Conservation (phyloP, 1,284 basidiomycete species). For the Calocybe gambosa region DNA sequence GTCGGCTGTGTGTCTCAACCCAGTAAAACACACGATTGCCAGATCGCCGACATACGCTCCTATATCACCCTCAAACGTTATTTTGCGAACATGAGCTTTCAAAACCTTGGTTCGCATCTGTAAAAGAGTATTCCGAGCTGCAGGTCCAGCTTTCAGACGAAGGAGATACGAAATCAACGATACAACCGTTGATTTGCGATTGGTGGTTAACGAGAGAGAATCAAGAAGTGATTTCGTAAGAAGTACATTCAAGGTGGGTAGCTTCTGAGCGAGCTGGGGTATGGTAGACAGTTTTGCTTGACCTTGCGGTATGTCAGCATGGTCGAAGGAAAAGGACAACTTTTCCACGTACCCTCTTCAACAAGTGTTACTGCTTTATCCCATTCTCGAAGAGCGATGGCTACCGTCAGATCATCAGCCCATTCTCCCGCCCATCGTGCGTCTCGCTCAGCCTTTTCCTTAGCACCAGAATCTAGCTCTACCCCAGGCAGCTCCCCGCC, state of each 20-base stretch:
- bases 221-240: slow-evolving; percentile 70
- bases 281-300: slow-evolving; percentile 56
- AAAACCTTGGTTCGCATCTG: slow-evolving; percentile 75
- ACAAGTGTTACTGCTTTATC: slow-evolving; percentile 79
- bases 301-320: slow-evolving; percentile 32
- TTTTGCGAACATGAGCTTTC: slow-evolving; percentile 72
- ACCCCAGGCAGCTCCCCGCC: slow-evolving; percentile 42
- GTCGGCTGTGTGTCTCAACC: slow-evolving; percentile 93
- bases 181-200: slow-evolving; percentile 75
- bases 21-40: slow-evolving; percentile 79
- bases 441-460: slow-evolving; percentile 73
- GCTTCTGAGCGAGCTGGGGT: slow-evolving; percentile 50
- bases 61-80: slow-evolving; percentile 90
- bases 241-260: slow-evolving; percentile 64
- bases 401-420: slow-evolving; percentile 86
- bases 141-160: slow-evolving; percentile 71
- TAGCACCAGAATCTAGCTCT: slow-evolving; percentile 38
- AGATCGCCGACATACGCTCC: slow-evolving; percentile 76
- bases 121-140: slow-evolving; percentile 82
- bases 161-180: slow-evolving; percentile 68
- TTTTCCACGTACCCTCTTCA: slow-evolving; percentile 59
- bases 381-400: slow-evolving; percentile 88
- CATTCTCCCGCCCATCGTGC: slow-evolving; percentile 85
- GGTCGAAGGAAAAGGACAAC: neutral
- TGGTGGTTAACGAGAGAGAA: slow-evolving; percentile 68